These are phyloP conservation scores for Vachellia collinsii DNA, from an alignment of 306 rosid genomes.

Conservation along the genomic window DNA sequence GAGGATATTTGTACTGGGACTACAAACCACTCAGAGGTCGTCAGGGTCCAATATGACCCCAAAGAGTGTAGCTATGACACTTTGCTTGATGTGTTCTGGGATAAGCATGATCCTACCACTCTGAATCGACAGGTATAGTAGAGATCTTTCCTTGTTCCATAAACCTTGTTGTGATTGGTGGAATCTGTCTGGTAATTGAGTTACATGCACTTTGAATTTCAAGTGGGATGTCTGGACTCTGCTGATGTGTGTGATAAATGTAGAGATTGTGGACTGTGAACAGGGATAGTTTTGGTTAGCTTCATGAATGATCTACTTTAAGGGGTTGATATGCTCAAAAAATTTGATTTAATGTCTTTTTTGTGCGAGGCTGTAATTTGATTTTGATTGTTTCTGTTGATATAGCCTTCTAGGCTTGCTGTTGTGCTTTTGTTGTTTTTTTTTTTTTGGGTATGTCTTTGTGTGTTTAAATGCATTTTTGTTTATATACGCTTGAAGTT, in stretches of 20 bases:
- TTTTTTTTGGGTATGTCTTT: not conserved
- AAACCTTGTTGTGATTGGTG: constrained; percentile 5
- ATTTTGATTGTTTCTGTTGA: not conserved
- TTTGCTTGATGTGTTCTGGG: constrained; percentile 75
- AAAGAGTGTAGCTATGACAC: constrained; percentile 63
- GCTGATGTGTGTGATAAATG: constrained; percentile 4
- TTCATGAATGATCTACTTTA: not conserved
- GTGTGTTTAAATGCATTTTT: not conserved
- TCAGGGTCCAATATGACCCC: constrained; percentile 83
- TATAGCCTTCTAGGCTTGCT: not conserved
- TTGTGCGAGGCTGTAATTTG: constrained; percentile 7
- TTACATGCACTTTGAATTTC: constrained; percentile 19
- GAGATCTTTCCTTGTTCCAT: not conserved
- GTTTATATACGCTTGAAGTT: not conserved
- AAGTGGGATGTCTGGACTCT: constrained; percentile 2
- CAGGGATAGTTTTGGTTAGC: constrained; percentile 15
- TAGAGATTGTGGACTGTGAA: constrained; percentile 9
- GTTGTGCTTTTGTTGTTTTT: not conserved
- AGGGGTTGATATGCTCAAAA: constrained; percentile 9
- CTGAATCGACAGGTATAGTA: constrained; percentile 75
- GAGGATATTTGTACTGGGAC: constrained; percentile 73
- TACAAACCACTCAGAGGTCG: constrained; percentile 75
- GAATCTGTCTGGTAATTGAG: constrained; percentile 15
- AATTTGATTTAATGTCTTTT: constrained; percentile 20
- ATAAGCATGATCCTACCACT: constrained; percentile 84